phyloP scores from a whole-genome alignment of 2,329 filamentous ascomycete species.

The Fusarium illudens region DNA sequence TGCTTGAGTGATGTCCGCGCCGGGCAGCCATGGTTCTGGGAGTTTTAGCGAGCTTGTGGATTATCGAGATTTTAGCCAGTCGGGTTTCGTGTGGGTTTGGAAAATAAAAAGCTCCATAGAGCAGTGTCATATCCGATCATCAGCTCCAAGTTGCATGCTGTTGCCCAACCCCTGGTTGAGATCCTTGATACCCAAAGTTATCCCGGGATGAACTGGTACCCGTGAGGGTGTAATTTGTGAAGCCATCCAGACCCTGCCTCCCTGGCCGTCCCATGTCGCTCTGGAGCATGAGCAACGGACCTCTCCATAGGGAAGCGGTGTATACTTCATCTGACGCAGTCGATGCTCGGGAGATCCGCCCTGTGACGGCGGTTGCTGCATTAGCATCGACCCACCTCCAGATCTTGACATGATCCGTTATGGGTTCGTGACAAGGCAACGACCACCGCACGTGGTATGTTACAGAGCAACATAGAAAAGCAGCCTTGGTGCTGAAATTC shows the following conservation, averaged over 20 bases:
- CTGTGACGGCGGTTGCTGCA: neutral
- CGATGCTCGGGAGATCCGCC: neutral
- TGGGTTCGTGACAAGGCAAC: neutral
- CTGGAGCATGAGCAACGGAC: neutral
- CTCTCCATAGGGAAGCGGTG: neutral
- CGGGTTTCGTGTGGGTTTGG: neutral
- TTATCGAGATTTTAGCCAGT: neutral
- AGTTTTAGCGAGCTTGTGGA: neutral
- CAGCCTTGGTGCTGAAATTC: neutral
- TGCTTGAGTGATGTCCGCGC: neutral
- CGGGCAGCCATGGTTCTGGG: neutral
- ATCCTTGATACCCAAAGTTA: neutral
- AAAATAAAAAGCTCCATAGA: slow-evolving; percentile 5
- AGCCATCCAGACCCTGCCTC: neutral
- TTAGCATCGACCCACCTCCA: slow-evolving; percentile 1
- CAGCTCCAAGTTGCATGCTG: neutral
- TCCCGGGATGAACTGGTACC: neutral
- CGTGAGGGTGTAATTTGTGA: neutral
- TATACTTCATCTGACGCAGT: neutral
- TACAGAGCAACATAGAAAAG: neutral
- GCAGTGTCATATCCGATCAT: neutral
- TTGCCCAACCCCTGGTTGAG: neutral
- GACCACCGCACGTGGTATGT: neutral
- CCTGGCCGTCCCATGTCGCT: neutral
- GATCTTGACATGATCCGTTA: slow-evolving; percentile 5